A percentile compares a stretch with the other conserved stretches of the same genome.
Evolutionary conservation across 202 grass and related monocot species (phyloP).

Genomic region (Schoenoplectus triqueter): DNA sequence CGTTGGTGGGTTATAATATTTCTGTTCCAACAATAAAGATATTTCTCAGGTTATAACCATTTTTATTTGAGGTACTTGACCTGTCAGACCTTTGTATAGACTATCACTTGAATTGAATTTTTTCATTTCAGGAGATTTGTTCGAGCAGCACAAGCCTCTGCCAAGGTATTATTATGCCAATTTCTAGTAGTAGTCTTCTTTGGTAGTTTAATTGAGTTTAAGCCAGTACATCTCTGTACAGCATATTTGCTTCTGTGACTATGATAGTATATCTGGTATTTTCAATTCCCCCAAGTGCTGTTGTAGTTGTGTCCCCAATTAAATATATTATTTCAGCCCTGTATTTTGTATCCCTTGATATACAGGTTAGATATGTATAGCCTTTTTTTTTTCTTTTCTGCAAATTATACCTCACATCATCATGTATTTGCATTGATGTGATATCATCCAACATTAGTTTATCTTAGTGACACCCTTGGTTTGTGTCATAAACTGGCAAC

Average conservation of each 20-base stretch:
- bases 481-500: neutral
- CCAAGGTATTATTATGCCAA: slow-evolving; percentile 48
- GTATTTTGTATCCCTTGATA: too few species aligned
- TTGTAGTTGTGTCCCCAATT: neutral
- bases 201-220: neutral
- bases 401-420: neutral
- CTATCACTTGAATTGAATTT: slow-evolving; percentile 22
- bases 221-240: neutral
- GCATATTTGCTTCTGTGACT: neutral
- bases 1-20: slow-evolving; percentile 66
- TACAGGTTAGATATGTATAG: too few species aligned
- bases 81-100: neutral
- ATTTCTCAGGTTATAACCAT: slow-evolving; percentile 71
- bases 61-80: slow-evolving; percentile 21
- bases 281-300: neutral
- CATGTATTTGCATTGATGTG: neutral
- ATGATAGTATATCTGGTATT: neutral
- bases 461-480: neutral
- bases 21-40: slow-evolving; percentile 79
- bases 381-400: too few species aligned
- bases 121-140: slow-evolving; percentile 80
- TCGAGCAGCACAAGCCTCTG: slow-evolving; percentile 62
- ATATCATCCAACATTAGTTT: neutral
- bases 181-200: neutral
- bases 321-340: neutral